These are phyloP conservation scores for Geosmithia morbida DNA, from an alignment of 2,329 filamentous ascomycete genomes.

Conservation along the genomic window DNA sequence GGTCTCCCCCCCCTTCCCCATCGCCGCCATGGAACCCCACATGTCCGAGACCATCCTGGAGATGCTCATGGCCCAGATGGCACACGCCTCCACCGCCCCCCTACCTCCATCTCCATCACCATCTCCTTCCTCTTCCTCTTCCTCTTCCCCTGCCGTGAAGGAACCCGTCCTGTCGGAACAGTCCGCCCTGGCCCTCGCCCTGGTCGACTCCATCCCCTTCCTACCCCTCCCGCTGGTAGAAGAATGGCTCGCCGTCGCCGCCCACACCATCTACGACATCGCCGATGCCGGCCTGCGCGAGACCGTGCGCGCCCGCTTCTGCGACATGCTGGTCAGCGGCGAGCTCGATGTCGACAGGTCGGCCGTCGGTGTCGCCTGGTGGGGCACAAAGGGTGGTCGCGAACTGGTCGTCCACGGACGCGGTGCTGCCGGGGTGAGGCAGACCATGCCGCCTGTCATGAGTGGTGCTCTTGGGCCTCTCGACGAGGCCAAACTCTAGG, in stretches of 20 bases:
- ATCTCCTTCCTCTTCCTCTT: too few relatives aligned
- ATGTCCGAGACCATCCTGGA: constrained; percentile 74
- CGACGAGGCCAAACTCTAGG: constrained; percentile 15
- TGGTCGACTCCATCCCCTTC: constrained; percentile 67
- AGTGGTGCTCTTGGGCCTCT: constrained; percentile 31
- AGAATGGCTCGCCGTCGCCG: constrained; percentile 66
- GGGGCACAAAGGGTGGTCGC: constrained; percentile 48
- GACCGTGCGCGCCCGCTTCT: constrained; percentile 56
- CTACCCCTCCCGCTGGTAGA: constrained; percentile 56
- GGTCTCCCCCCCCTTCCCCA: constrained; percentile 62
- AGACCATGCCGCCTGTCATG: constrained; percentile 24
- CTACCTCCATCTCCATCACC: too few relatives aligned
- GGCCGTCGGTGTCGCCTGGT: constrained; percentile 71
- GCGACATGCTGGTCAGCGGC: constrained; percentile 64
- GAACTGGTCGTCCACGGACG: constrained; percentile 26
- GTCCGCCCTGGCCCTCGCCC: constrained; percentile 57
- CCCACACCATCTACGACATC: constrained; percentile 51
- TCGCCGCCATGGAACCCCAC: constrained; percentile 58
- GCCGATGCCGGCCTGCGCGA: constrained; percentile 46
- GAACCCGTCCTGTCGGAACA: constrained; percentile 53
- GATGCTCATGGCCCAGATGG: constrained; percentile 49
- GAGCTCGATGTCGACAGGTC: constrained; percentile 84
- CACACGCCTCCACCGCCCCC: constrained; percentile 30
- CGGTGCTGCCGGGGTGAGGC: neutral
- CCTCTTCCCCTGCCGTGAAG: constrained; percentile 8